A percentile compares a stretch with the other conserved stretches of the same genome.
Conservation (phyloP, 495 filamentous ascomycete species). For the Annulohypoxylon moriforme region DNA sequence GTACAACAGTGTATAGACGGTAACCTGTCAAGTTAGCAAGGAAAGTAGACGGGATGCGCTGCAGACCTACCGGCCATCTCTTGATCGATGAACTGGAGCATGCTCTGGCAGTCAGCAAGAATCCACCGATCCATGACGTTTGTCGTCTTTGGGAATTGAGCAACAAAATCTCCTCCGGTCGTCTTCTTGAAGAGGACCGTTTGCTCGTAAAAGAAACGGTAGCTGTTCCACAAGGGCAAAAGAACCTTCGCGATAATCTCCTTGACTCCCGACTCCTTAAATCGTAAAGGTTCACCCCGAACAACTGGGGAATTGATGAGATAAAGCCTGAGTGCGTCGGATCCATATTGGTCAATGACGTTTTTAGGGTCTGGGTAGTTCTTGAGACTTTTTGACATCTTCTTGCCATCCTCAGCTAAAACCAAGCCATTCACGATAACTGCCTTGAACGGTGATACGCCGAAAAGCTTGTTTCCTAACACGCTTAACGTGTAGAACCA, state of each 20-base stretch:
- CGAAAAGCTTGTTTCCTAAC: slow-evolving; percentile 91
- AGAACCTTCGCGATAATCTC: slow-evolving; percentile 95
- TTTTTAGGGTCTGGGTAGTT: slow-evolving; percentile 93
- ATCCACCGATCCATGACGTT: slow-evolving; percentile 99
- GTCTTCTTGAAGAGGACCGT: slow-evolving; percentile 93
- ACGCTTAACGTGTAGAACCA: slow-evolving; percentile 98
- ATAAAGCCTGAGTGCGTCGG: slow-evolving; percentile 93
- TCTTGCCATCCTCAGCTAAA: slow-evolving; percentile 94
- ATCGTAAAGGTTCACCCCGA: slow-evolving; percentile 87
- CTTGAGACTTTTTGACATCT: slow-evolving; percentile 98
- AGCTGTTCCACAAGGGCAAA: slow-evolving; percentile 95
- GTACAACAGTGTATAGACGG: slow-evolving; percentile 94
- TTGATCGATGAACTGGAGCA: slow-evolving; percentile 91
- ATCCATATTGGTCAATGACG: slow-evolving; percentile 89
- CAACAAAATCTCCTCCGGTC: slow-evolving; percentile 79
- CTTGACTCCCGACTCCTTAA: slow-evolving; percentile 94
- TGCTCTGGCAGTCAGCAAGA: slow-evolving; percentile 89
- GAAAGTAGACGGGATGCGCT: neutral
- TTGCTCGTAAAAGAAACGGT: slow-evolving; percentile 98
- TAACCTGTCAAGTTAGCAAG: slow-evolving; percentile 62
- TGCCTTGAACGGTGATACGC: slow-evolving; percentile 91
- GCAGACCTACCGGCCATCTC: slow-evolving; percentile 81
- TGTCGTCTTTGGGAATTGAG: slow-evolving; percentile 74
- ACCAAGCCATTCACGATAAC: slow-evolving; percentile 98
- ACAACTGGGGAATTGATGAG: slow-evolving; percentile 98